Evolutionary conservation across 768 basidiomycete genomes (phyloP), one percentile per base, ranked within the genome.

Genomic region (Termitomyces sp.): DNA sequence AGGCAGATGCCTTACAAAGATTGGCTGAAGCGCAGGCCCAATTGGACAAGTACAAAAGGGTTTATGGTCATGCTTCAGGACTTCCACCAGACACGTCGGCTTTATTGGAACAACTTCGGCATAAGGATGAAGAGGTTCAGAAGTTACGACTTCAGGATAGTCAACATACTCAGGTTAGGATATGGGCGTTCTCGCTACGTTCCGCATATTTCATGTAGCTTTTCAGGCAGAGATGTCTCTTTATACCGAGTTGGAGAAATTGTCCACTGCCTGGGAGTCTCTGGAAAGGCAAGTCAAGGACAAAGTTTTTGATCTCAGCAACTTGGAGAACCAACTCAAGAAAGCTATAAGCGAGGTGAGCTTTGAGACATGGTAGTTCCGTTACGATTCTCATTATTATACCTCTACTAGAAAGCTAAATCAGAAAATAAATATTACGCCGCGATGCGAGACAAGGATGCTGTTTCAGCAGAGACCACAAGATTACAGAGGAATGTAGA

Each of bases 381-480:
- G 24, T 9, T 20, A 20, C 12, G 16, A n/a, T 49, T 16, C 18
- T 49, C 2, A 48, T 3, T 40, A 45, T 44, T 60, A 44, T 58
- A 36, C 43, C 57, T 48, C n/a, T 26, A 8, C 44, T 46, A 98
- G 93, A 92, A 92, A 87, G 91, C 93, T 9, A 98, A 96, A 73
- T 86, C 90, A 16, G 95, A 98, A 59, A 96, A 94, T 76, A 98
- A 95, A 70, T 98, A 85, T 68, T 98, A 86, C 67, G 82, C 90
- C 18, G 87, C 87, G 2, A 91, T 96, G 87, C 86, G 94, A 32
- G 86, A 88, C 57, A 94, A 90, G 72, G 94, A 97, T 58, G 86
- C 90, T 18, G 72, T 87, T 3, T 91, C 94, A 33, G 76, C 75
- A 1, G 91, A 94, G 68, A 80, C 86, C 47, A 92, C 92, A 70